Evolutionary conservation across 176 grass and related monocot species (phyloP), one percentile per base, ranked within the genome.

Genomic region (Carex scoparia): DNA sequence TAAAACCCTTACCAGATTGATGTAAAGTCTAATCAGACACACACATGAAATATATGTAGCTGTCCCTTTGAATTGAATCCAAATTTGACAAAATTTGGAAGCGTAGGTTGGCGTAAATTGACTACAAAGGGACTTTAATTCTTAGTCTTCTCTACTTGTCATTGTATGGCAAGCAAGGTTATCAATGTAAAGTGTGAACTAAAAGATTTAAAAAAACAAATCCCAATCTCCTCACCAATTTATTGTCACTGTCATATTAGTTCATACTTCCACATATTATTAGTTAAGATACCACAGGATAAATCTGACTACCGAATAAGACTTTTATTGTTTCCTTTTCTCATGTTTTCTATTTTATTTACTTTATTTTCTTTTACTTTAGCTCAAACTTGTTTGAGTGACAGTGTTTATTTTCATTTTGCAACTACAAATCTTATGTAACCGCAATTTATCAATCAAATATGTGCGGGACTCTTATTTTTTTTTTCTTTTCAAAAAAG

Each of bases 1-100:
- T 35, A 3, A 23, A 23, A 23, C 23, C 0, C 0, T 2, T 19
- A 28, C 44, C 10, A 54, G 72, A 55, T 76, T 55, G 46, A 76
- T 76, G 72, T 76, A 32, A 76, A 76, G 14, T 13, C 14, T 0
- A 31, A 7, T 13, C 44, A 31, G 54, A 53, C 18, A 19, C 31
- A 10, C 28, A 75, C 71, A 23, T 23, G 23, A 23, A 23, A 23
- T 23, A 23, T 23, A 23, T 49, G 40, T 49, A 48, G 4, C 8
- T 8, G 2, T 73, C 40, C 69, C 69, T 73, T 73, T 73, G 40
- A 19, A 73, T 74, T 74, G 70, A 51, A 74, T 73, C 7, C 70
- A 74, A 74, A 74, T 74, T 74, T 74, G 16, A 51, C 40, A 72
- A 72, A 37, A 15, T 16, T 0, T 69, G 32, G 13, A 69, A 69